These are phyloP conservation scores for Epichloe brachyelytri DNA, from an alignment of 2,329 filamentous ascomycete species.

Conservation along the genomic window DNA sequence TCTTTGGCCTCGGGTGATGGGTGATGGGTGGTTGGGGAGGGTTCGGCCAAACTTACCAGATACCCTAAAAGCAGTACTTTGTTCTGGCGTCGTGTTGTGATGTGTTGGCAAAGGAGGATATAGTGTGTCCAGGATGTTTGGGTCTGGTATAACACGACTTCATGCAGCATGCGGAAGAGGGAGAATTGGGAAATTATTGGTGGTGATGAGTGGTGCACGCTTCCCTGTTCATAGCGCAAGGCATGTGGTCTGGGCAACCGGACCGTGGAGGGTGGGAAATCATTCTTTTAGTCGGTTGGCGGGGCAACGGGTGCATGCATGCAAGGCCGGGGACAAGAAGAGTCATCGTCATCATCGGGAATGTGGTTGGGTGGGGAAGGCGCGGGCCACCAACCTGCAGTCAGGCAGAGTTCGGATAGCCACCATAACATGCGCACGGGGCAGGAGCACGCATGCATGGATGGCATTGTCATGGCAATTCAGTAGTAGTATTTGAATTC, in stretches of 20 bases:
- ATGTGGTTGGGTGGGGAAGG: conserved; percentile 3
- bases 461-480: background rate
- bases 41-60: background rate
- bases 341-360: background rate
- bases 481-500: background rate
- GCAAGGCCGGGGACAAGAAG: background rate
- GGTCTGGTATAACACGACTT: background rate
- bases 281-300: conserved; percentile 9
- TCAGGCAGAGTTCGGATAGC: background rate
- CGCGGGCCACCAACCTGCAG: background rate
- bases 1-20: background rate
- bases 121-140: background rate
- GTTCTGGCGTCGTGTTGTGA: background rate
- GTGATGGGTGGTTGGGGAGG: no score
- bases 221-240: background rate
- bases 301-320: conserved; percentile 11
- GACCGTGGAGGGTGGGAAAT: conserved; percentile 9
- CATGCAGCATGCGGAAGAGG: background rate
- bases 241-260: background rate
- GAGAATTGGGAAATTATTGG: background rate
- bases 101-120: background rate
- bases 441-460: background rate
- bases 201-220: background rate
- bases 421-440: background rate
- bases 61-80: no score